Base-by-base conservation (phyloP, 306 rosid genomes). In the Prunus campanulata region DNA sequence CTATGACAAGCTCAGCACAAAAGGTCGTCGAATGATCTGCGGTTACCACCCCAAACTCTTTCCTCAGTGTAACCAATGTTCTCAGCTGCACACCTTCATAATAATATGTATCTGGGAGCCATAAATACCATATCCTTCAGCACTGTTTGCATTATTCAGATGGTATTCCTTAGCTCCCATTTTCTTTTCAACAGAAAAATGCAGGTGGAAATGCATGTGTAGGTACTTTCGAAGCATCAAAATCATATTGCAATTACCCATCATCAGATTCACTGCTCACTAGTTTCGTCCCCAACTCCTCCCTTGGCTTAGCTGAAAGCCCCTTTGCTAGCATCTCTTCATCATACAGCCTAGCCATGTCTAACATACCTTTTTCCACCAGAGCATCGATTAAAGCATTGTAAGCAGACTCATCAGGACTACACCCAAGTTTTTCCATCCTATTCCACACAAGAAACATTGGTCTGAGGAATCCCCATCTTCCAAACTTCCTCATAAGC, bases 391-490 rank as follows among this genome's bases (percentile, higher is more conserved):
- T 92, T 70, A 95, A 51, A 59, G 92, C 97, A 82, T 95, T 90
- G 83, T 92, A 95, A 68, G 96, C 93, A 61, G 88, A 70, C 19
- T 84, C 97, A 86, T 85, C 90, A 0, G 97, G 97, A 80, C 98
- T 89, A 71, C 92, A 92, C 10, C 96, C 97, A 52, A 90, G 86
- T 60, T 86, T 81, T 68, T 87, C 80, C 97, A 92, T 89, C 84
- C 76, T 90, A 71, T 89, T 79, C 97, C 98, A 95, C 64, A 90
- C 85, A 4, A 87, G 15, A 74, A 89, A 88, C 71, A 90, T 90
- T 14, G 91, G 91, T 51, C 97, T 80, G 22, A 92, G 93, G 83
- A 92, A 95, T 15, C 97, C 98, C 98, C 98, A 92, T 76, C 96
- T 86, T 68, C 91, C 92, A 82, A 95, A 92, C 81, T 89, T 90